These are phyloP conservation scores for Alternaria triticina DNA, from an alignment of 2,329 filamentous ascomycete genomes.

Conservation along the genomic window DNA sequence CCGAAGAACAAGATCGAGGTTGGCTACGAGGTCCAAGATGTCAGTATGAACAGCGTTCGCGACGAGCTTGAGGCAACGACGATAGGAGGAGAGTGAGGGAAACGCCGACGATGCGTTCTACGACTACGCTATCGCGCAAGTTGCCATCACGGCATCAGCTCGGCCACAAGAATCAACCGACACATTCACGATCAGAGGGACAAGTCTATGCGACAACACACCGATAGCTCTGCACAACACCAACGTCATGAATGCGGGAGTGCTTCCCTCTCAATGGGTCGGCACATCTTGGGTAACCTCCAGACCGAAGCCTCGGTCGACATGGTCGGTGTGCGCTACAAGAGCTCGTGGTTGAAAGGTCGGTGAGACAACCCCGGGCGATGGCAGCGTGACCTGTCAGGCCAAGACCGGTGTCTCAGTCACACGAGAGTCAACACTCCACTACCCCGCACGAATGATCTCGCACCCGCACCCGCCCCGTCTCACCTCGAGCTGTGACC, in stretches of 20 bases:
- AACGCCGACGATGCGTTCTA: background rate
- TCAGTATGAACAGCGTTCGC: slow-evolving; percentile 27
- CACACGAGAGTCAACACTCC: slow-evolving; percentile 6
- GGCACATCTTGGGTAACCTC: background rate
- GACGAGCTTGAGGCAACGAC: slow-evolving; percentile 31
- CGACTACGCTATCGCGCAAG: background rate
- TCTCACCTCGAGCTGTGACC: slow-evolving; percentile 19
- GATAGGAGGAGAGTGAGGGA: slow-evolving; percentile 26
- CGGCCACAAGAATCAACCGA: background rate
- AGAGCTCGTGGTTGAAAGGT: slow-evolving; percentile 5
- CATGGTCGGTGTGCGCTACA: background rate
- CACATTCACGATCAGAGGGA: background rate
- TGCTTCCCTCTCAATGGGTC: background rate
- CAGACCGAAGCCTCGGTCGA: background rate
- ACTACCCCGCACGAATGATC: slow-evolving; percentile 8
- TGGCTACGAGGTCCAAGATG: slow-evolving; percentile 29
- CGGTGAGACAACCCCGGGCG: slow-evolving; percentile 1
- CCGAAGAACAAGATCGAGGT: slow-evolving; percentile 50
- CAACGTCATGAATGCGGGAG: background rate
- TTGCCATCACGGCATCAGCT: background rate
- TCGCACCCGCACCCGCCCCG: background rate
- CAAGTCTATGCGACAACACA: background rate
- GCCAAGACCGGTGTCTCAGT: slow-evolving; percentile 5
- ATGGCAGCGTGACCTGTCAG: slow-evolving; percentile 9
- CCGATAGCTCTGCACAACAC: background rate